Evolutionary conservation across 2,329 filamentous ascomycete species (phyloP).

Genomic region (Diaporthe batatas): DNA sequence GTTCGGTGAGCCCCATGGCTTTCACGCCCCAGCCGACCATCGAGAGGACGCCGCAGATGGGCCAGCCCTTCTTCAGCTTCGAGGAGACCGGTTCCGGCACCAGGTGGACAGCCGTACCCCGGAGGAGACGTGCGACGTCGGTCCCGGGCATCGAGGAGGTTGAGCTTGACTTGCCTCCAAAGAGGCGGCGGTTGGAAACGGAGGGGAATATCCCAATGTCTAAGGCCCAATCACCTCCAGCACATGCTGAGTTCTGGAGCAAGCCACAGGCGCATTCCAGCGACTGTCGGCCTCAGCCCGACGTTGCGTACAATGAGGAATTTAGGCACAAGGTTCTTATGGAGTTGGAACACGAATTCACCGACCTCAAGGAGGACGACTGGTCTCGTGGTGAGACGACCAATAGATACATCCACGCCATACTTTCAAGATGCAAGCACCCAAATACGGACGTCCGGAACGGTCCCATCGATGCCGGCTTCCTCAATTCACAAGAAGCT

Average conservation of each 20-base stretch:
- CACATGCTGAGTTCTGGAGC: background rate
- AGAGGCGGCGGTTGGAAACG: slow-evolving; percentile 31
- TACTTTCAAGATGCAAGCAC: slow-evolving; percentile 40
- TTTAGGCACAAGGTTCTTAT: slow-evolving; percentile 38
- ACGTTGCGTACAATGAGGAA: slow-evolving; percentile 31
- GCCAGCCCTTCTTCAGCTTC: slow-evolving; percentile 12
- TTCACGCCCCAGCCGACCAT: slow-evolving; percentile 4
- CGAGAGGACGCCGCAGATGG: slow-evolving; percentile 15
- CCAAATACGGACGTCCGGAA: slow-evolving; percentile 40
- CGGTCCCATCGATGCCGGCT: slow-evolving; percentile 40
- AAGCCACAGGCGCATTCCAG: background rate
- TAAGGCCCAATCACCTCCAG: background rate
- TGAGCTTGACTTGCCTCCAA: slow-evolving; percentile 38
- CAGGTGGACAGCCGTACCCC: slow-evolving; percentile 38
- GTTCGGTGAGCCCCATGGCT: background rate
- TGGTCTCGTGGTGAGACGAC: slow-evolving; percentile 41
- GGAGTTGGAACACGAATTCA: slow-evolving; percentile 38
- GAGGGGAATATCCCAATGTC: background rate
- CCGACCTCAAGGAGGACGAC: slow-evolving; percentile 40
- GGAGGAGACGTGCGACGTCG: slow-evolving; percentile 40
- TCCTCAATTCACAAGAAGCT: slow-evolving; percentile 39
- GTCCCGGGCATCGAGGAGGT: slow-evolving; percentile 38
- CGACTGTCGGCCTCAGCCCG: slow-evolving; percentile 24
- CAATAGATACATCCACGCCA: slow-evolving; percentile 40
- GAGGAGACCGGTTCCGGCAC: slow-evolving; percentile 39